Percentiles rank a stretch among this genome's conserved stretches.
These are phyloP conservation scores for Solanum piurae DNA, from an alignment of 257 asterid species.

Conservation along the genomic window DNA sequence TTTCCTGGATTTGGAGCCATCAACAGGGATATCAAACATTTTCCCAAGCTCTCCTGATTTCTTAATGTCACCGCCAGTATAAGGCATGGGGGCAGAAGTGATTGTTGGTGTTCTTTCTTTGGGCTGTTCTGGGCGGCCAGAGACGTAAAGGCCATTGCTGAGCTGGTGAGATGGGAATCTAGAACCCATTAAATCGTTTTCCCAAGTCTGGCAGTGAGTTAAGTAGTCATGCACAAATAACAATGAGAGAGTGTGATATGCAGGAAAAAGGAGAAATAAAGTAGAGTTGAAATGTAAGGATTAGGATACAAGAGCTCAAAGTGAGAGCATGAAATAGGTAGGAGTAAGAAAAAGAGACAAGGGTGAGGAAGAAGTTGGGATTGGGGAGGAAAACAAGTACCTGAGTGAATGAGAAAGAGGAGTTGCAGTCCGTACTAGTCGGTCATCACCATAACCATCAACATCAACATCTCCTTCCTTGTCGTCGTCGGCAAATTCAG, in stretches of 20 bases:
- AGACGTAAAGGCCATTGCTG: slow-evolving; percentile 81
- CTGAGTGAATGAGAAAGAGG: neutral
- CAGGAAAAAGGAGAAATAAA: neutral
- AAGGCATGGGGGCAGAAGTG: slow-evolving; percentile 82
- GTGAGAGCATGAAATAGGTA: neutral
- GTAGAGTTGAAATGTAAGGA: neutral
- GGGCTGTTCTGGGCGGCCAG: slow-evolving; percentile 89
- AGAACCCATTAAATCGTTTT: slow-evolving; percentile 59
- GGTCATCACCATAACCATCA: neutral
- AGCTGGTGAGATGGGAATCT: slow-evolving; percentile 95
- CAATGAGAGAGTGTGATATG: neutral
- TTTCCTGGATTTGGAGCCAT: slow-evolving; percentile 67
- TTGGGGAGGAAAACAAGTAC: neutral
- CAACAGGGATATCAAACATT: slow-evolving; percentile 84
- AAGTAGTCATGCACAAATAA: neutral
- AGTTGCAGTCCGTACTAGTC: neutral
- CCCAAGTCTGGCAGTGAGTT: neutral
- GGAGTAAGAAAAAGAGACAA: neutral
- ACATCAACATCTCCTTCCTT: neutral
- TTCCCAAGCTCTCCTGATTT: slow-evolving; percentile 92
- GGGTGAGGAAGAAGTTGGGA: neutral
- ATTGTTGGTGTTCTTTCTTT: slow-evolving; percentile 64
- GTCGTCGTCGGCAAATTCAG: neutral
- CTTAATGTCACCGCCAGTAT: slow-evolving; percentile 90
- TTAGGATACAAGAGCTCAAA: neutral